Conservation (phyloP, 2,329 filamentous ascomycete genomes). For the Alternaria brassicae region DNA sequence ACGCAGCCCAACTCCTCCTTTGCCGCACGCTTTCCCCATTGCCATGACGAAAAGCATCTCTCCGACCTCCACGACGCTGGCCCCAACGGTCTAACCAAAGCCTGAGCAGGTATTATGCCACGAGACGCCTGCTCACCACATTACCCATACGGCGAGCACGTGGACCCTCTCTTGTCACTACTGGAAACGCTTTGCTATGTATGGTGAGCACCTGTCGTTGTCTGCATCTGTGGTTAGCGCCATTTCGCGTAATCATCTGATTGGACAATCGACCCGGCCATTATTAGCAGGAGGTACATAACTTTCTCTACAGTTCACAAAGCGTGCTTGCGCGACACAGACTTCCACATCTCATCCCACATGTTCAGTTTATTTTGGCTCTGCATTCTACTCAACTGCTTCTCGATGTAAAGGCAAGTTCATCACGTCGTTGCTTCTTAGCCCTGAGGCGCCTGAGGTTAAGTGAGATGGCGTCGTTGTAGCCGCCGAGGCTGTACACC, state of each 20-base stretch:
- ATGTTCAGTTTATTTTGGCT: no score
- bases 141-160: neutral
- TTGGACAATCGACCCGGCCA: neutral
- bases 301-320: neutral
- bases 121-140: neutral
- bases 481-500: conserved; percentile 23
- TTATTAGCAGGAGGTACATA: neutral
- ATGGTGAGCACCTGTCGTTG: neutral
- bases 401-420: neutral
- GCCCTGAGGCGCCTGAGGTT: neutral
- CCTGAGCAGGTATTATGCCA: neutral
- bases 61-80: neutral
- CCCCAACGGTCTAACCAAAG: neutral
- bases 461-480: conserved; percentile 13
- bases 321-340: neutral
- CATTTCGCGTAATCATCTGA: neutral
- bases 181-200: neutral
- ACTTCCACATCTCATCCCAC: neutral
- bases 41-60: neutral
- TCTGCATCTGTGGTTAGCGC: neutral
- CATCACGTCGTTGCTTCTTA: neutral
- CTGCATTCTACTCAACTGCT: neutral
- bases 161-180: neutral
- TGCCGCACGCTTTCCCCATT: neutral
- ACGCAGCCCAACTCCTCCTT: neutral